Percentiles rank a stretch among this genome's conserved stretches.
Evolutionary conservation across 371 early-diverging fungal species (phyloP).

Genomic region (Smittium mucronatum): DNA sequence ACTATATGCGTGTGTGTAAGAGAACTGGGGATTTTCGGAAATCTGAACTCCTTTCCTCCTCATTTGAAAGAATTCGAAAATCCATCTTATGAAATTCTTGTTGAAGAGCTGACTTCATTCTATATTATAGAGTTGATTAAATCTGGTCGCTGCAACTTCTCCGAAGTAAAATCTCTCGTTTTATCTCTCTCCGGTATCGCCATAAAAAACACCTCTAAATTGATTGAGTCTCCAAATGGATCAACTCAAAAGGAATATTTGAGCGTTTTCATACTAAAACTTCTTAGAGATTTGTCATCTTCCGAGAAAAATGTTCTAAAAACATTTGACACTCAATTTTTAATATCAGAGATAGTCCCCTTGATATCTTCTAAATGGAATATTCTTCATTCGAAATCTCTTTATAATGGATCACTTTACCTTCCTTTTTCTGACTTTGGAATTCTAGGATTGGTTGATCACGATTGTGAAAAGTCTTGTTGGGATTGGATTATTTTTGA

Average conservation of each 20-base stretch:
- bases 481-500: conserved; percentile 2
- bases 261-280: not conserved
- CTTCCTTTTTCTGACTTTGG: not conserved
- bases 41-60: not conserved
- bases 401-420: conserved; percentile 2
- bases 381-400: not conserved
- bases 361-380: not conserved
- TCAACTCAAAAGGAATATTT: not conserved
- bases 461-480: too few relatives aligned
- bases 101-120: not conserved
- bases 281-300: not conserved
- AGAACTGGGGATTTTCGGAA: conserved; percentile 1
- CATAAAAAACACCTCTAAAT: not conserved
- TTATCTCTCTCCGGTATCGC: not conserved
- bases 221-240: not conserved
- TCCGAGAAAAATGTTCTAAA: conserved; percentile 1
- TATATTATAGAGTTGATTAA: not conserved
- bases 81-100: not conserved
- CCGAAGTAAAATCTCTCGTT: not conserved
- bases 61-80: not conserved
- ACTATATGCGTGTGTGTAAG: not conserved
- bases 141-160: not conserved
- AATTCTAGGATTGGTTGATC: not conserved
- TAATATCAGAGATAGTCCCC: conserved; percentile 8
- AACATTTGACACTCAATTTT: conserved; percentile 5